Base-by-base conservation (phyloP, 148 eudicot species). In the Tetragonia tetragonoides region DNA sequence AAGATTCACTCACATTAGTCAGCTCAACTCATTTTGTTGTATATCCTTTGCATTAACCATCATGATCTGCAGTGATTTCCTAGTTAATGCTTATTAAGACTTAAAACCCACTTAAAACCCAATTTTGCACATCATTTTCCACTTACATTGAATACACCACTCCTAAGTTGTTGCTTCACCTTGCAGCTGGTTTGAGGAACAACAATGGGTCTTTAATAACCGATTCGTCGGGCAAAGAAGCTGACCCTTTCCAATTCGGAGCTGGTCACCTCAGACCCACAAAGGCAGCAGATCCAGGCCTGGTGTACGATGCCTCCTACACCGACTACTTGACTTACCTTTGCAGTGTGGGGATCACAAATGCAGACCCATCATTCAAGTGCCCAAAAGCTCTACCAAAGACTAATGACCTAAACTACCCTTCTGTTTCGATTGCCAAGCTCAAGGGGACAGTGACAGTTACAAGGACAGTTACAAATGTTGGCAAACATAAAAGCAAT, bases 201-300 rank as follows among this genome's bases (percentile, higher is more conserved):
- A 94, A 90, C 53, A 63, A 66, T 64, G 90, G 87, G 14, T 62
- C 70, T 21, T 67, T 79, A 18, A 88, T 95, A 78, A 92, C 93
- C 0, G 95, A 95, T 37, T 76, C 88, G 10, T 60, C 56, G 0
- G 91, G 95, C 9, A 76, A 75, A 1, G 74, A 81, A 37, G 94
- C 97, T 2, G 85, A 95, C 60, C 84, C 98, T 0, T 95, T 95
- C 78, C 96, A 95, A 65, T 92, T 66, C 16, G 98, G 98, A n/a
- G 79, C 94, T 0, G 98, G 98, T 40, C 97, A 95, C 68, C 70
- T 95, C 62, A 82, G 86, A 57, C 98, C 98, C 24, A 77, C 86
- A 44, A 91, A 84, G 77, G 95, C 98, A 20, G 91, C 92, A 6
- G 95, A 95, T 72, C 98, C 98, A 0, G 98, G 98, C 11, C 91